Base-by-base conservation (phyloP, 2,329 filamentous ascomycete species). In the Aspergillus alliaceus region DNA sequence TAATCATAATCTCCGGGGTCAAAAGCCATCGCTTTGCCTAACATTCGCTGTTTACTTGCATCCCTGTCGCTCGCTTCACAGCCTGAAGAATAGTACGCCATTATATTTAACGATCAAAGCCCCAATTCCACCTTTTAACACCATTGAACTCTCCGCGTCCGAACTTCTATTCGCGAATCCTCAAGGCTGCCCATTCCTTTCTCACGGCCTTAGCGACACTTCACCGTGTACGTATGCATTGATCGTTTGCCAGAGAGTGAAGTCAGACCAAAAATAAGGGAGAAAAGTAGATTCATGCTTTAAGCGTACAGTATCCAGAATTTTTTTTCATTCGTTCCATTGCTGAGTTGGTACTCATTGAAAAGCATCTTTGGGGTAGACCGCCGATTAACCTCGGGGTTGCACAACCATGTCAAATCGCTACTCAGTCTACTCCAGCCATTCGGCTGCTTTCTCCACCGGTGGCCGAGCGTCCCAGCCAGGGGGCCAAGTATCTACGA, bases 401-500 rank as follows among this genome's bases (percentile, higher is more conserved):
- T 48, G 5, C 44, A 48, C 44, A 48, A n/a, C 24, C 24, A 48
- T 86, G 82, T 83, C 84, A 59, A 84, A 83, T 64, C 84, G 85
- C 65, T 82, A 83, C 74, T 86, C 84, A 25, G 79, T 83, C 54
- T 86, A 84, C 69, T 88, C 85, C 46, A 84, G 75, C 58, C 73
- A 89, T 62, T 86, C 87, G 47, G 77, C 84, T 59, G 82, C 67
- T 15, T 44, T 82, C 50, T 81, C 82, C 40, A 76, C 79, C 61
- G 82, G 84, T 62, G 75, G 79, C 47, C 80, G 80, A 56, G 75
- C 81, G 22, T 86, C 86, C 54, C 86, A 88, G 68, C 85, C 91
- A 68, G 83, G 90, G 9, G 79, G 88, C 46, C 92, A 96, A 72
- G 88, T 97, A 54, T 96, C 93, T 6, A 96, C 93, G 2, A 96